These are phyloP conservation scores for Hyaloscypha bicolor DNA, from an alignment of 495 filamentous ascomycete species.

Conservation along the genomic window DNA sequence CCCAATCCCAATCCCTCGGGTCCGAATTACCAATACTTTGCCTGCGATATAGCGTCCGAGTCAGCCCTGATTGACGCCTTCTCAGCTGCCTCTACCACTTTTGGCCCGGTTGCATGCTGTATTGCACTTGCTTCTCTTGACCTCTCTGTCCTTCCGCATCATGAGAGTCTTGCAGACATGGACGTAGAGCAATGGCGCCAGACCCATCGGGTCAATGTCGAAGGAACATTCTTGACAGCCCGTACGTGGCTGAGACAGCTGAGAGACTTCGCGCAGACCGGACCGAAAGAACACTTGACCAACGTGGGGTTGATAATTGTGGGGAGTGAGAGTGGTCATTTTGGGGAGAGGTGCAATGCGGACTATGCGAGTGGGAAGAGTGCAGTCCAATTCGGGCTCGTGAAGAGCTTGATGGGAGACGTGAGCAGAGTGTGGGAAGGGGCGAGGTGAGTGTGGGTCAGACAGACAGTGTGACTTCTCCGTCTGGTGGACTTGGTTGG, in stretches of 20 bases:
- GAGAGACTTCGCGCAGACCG: conserved; percentile 15
- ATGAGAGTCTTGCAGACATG: conserved; percentile 39
- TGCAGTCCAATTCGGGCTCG: conserved; percentile 43
- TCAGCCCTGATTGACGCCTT: conserved; percentile 35
- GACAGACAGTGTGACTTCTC: neutral
- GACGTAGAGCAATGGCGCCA: conserved; percentile 37
- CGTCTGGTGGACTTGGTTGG: too few relatives aligned
- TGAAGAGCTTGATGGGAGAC: conserved; percentile 42
- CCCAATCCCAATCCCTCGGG: conserved; percentile 5
- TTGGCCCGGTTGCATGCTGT: conserved; percentile 41
- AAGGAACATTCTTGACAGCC: conserved; percentile 46
- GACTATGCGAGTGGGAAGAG: conserved; percentile 45
- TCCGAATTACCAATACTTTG: conserved; percentile 24
- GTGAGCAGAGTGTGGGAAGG: conserved; percentile 35
- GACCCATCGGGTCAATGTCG: conserved; percentile 43
- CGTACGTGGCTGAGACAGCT: conserved; percentile 33
- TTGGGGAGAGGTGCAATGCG: conserved; percentile 43
- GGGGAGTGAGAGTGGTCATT: conserved; percentile 44
- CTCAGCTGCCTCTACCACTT: conserved; percentile 26
- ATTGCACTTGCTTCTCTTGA: conserved; percentile 45
- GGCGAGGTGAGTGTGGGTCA: conserved; percentile 24
- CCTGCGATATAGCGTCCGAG: conserved; percentile 40
- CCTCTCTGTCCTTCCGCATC: conserved; percentile 40
- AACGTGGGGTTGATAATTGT: conserved; percentile 45
- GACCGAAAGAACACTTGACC: conserved; percentile 17